Base-by-base conservation (phyloP, 1,139 yeast genomes). In the Eremothecium cymbalariae region DNA sequence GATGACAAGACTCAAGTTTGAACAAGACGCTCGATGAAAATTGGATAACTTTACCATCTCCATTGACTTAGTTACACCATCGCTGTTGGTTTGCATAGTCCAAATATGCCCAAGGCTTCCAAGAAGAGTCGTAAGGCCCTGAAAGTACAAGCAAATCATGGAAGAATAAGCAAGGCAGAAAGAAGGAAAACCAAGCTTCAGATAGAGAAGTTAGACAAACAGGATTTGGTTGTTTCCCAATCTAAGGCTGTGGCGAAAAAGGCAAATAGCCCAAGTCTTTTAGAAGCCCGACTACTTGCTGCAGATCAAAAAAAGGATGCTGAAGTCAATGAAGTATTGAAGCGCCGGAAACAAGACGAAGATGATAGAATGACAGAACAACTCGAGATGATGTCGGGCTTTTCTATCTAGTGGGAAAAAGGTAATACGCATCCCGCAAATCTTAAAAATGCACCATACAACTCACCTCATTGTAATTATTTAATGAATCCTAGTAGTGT, bases 341-440 rank as follows among this genome's bases (percentile, higher is more conserved):
- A 62, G 40, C 54, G 55, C 16, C 52, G 61, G 37, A 60, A 65
- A 29, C 63, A 68, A 44, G 55, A 63, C 35, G 68, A 72, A 2
- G 73, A 77, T 25, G 60, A 62, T 27, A 79, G 72, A 37, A 53
- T 81, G 34, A 51, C 66, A 32, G 61, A 63, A 37, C 88, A 80
- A 55, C 59, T 80, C 42, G 84, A 77, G 40, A 46, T 72, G 50
- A 68, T 78, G 31, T 66, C 69, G 7, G 76, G 71, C 2, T 69
- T 75, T 61, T 70, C 62, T n/a, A n/a, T n/a, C n/a, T n/a, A n/a
- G n/a, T n/a, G n/a, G n/a, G n/a, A n/a, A n/a, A n/a, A n/a, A n/a
- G n/a, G n/a, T n/a, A n/a, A n/a, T n/a, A n/a, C n/a, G n/a, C n/a
- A n/a, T n/a, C n/a, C n/a, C n/a, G n/a, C n/a, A n/a, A n/a, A n/a